Evolutionary conservation across 371 early-diverging fungal species (phyloP), one percentile per base, ranked within the genome.

Genomic region (Entomophthora muscae): DNA sequence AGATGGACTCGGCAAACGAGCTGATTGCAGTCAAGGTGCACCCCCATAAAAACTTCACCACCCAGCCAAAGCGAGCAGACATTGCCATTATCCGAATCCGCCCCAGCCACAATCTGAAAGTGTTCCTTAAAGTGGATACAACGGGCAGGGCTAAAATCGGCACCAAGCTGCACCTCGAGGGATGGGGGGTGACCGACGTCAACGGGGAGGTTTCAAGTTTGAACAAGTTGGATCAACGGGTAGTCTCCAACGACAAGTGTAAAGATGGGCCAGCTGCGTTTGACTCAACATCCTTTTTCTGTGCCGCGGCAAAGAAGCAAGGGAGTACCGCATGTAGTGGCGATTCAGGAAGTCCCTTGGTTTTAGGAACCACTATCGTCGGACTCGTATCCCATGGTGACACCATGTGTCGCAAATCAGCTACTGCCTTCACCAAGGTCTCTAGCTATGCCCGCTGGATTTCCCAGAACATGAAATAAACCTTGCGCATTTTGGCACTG

Each of bases 361-460:
- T 59, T 10, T 17, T 29, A 27, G 52, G 51, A 12, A 3, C 33
- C 1, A 61, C 42, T n/a, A 17, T 61, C n/a, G 24, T 61, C 29
- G 61, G 61, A 27, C 12, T 61, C 10, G 61, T 61, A 12, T 21
- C n/a, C 27, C 28, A 61, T 24, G 61, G 61, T 32, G 7, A 26
- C 52, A 28, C 42, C 24, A 26, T 13, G 3, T 61, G 61, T 61
- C 28, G 52, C 28, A 21, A 2, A 1, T 27, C 30, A 10, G 42
- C 21, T 51, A n/a, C 61, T 51, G 61, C 32, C 13, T 61, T 27
- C 52, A 51, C 61, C 52, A 61, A 28, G 27, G 52, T 51, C 10
- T 30, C 61, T 3, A 61, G n/a, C 13, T 61, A 51, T 32, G 52
- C 26, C 1, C 24, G 13, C 28, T 61, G 61, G 61, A 51, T 61